Base-by-base conservation (phyloP, 495 filamentous ascomycete species). In the Penicillium atrosanguineum region DNA sequence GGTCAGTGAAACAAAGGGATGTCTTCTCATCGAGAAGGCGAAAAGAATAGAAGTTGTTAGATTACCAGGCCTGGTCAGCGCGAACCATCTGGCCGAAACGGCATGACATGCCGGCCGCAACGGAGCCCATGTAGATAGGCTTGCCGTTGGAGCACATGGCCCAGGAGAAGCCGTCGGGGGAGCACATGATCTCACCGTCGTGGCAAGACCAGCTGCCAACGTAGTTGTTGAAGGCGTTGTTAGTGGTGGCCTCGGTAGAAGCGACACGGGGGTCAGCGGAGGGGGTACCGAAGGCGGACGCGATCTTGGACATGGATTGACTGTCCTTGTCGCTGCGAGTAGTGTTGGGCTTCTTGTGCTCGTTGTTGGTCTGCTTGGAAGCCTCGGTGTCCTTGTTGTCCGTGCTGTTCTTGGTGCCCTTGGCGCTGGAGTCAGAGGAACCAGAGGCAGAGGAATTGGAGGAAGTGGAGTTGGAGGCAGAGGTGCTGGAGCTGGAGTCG, bases 51-150 rank as follows among this genome's bases (percentile, higher is more conserved):
- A 5, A 31, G 7, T 9, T 12, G 3, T 14, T 2, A 5, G 16
- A 19, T 60, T 50, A 60, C 37, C 25, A 53, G 26, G 5, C 23
- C 23, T 16, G 14, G 18, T 40, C 34, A 23, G 46, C 21, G 28
- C 23, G 23, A 5, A 60, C 56, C 52, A 76, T 76, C 9, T 36
- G 52, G 6, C 74, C 74, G 14, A 67, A 46, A 1, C 56, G 57
- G 56, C 76, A 79, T 16, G 44, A 47, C 8, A 67, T 79, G 12
- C 76, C 76, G 7, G 60, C 53, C 25, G 76, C 71, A 2, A 77
- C 74, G 11, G 57, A 40, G 21, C 73, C 73, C 72, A 78, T 78
- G 56, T 54, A 62, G 31, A 76, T 55, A 6, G 68, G 64, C 6
- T 26, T 45, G 5, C 64, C 64, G 47, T 73, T 46, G 44, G 46